Percentiles rank a stretch among this genome's conserved stretches.
phyloP scores from a whole-genome alignment of 345 rosid species.

The Adansonia digitata region DNA sequence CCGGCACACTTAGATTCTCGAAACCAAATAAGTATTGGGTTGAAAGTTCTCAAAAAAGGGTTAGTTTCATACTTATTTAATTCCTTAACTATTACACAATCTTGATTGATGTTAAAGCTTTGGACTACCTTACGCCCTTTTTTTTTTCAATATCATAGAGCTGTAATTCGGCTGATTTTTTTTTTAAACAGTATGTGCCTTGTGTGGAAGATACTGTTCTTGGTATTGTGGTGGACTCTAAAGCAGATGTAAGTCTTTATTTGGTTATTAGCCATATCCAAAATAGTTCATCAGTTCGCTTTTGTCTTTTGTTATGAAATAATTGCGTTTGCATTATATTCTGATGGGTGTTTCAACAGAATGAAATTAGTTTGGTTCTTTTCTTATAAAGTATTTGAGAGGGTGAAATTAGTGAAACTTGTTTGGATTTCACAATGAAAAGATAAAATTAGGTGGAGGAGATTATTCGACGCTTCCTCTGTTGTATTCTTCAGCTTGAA shows the following conservation, averaged over 20 bases:
- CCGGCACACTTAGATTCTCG: conserved; percentile 65
- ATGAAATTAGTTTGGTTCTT: too few species aligned
- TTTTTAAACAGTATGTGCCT: conserved; percentile 61
- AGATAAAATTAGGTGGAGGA: background rate
- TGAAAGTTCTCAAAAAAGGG: conserved; percentile 84
- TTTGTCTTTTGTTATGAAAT: background rate
- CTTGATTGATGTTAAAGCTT: too few species aligned
- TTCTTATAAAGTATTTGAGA: background rate
- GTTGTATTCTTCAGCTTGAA: background rate
- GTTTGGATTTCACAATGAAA: background rate
- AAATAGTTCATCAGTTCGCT: background rate
- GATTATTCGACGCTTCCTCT: background rate
- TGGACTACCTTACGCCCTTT: background rate
- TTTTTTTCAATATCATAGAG: background rate
- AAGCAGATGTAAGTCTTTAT: conserved; percentile 56
- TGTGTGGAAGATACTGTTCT: conserved; percentile 64
- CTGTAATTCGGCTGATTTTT: background rate
- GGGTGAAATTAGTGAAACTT: background rate
- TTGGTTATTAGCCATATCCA: background rate
- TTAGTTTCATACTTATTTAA: conserved; percentile 14
- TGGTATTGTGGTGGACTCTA: conserved; percentile 78
- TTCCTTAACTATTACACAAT: background rate
- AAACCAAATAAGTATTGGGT: conserved; percentile 80
- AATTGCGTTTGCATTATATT: background rate
- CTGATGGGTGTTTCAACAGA: too few species aligned